Evolutionary conservation across 495 filamentous ascomycete species (phyloP).

Genomic region (Schizothecium vesticola): DNA sequence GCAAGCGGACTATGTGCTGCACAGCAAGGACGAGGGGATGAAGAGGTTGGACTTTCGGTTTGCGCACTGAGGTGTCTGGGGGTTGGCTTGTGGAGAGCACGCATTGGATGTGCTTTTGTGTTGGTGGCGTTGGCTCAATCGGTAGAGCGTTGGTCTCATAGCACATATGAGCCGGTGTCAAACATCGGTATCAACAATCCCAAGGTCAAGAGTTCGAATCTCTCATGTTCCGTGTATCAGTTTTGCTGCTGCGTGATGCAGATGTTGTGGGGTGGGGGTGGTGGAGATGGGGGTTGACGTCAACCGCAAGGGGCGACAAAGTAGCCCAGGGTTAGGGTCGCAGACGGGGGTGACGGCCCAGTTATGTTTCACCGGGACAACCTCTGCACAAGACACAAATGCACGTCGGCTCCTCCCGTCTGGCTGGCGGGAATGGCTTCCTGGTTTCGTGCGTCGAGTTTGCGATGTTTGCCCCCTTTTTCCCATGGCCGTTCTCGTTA

Average conservation of each 20-base stretch:
- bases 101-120: neutral
- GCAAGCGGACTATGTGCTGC: slow-evolving; percentile 27
- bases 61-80: slow-evolving; percentile 20
- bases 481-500: neutral
- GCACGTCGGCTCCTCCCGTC: neutral
- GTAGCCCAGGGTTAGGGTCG: neutral
- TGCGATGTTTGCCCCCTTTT: neutral
- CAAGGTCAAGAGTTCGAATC: neutral
- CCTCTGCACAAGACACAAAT: neutral
- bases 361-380: neutral
- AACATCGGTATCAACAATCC: neutral
- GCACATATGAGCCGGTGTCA: neutral
- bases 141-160: neutral
- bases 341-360: neutral
- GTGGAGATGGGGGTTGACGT: neutral
- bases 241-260: neutral
- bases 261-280: neutral
- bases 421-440: neutral
- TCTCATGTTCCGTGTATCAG: neutral
- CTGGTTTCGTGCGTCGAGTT: neutral
- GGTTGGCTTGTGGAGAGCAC: too few species aligned
- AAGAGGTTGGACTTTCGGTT: slow-evolving; percentile 30
- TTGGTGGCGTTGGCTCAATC: neutral
- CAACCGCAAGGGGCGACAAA: neutral
- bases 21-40: slow-evolving; percentile 26